Conservation (phyloP, 345 rosid genomes). For the Populus deltoides region DNA sequence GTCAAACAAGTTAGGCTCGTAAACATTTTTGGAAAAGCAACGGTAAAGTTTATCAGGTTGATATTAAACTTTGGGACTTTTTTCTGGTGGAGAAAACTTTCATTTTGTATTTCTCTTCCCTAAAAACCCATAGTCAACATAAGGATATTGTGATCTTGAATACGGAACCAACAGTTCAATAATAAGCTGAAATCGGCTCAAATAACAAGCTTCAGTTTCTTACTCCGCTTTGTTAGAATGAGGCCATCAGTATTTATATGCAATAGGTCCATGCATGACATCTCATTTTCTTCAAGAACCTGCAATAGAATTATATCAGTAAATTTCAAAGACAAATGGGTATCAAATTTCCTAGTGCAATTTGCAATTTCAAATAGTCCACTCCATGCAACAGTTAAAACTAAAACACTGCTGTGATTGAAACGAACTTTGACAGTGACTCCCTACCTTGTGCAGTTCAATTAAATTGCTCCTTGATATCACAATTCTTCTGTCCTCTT, state of each 20-base stretch:
- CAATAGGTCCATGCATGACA: conserved; percentile 70
- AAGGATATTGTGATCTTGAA: background rate
- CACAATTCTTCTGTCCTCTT: conserved; percentile 82
- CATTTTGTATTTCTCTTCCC: background rate
- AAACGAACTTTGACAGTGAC: background rate
- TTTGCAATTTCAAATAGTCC: background rate
- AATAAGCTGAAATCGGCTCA: background rate
- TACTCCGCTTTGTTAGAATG: conserved; percentile 75
- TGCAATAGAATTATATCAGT: conserved; percentile 27
- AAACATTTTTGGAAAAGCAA: background rate
- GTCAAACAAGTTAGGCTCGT: background rate
- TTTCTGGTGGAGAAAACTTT: background rate
- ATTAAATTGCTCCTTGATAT: conserved; percentile 76
- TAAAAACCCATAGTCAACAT: background rate
- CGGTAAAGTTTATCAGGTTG: background rate
- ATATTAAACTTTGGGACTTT: background rate
- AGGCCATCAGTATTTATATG: conserved; percentile 79
- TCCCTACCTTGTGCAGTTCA: conserved; percentile 73
- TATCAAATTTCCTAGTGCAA: background rate
- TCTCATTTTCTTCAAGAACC: conserved; percentile 93
- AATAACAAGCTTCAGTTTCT: conserved; percentile 29
- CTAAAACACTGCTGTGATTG: background rate
- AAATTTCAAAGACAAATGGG: background rate
- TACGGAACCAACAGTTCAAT: background rate
- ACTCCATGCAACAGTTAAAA: background rate